These are phyloP conservation scores for Citrus hindsii DNA, from an alignment of 345 rosid genomes.

Conservation along the genomic window DNA sequence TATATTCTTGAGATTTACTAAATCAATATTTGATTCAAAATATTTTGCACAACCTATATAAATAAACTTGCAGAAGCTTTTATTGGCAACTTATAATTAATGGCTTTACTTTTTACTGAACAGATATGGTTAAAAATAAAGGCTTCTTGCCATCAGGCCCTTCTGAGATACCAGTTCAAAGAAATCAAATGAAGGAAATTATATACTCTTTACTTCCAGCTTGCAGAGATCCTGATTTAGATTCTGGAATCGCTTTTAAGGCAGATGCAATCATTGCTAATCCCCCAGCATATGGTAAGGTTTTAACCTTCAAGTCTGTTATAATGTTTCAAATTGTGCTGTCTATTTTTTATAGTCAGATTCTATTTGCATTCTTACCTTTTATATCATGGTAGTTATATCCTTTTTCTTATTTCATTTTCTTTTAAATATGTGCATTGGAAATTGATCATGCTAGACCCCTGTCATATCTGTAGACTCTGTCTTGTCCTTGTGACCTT, in stretches of 20 bases:
- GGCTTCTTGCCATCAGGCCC: constrained; percentile 98
- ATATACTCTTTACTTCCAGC: constrained; percentile 88
- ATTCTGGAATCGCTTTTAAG: constrained; percentile 75
- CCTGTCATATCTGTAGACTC: neutral
- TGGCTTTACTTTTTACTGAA: constrained; percentile 20
- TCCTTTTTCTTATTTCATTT: neutral
- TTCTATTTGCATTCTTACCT: neutral
- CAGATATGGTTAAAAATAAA: constrained; percentile 99
- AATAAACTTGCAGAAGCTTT: neutral
- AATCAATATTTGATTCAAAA: neutral
- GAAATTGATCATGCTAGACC: neutral
- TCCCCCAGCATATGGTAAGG: constrained; percentile 94
- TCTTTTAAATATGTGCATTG: neutral
- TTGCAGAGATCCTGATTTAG: constrained; percentile 88
- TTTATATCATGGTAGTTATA: too few relatives aligned
- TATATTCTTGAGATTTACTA: neutral
- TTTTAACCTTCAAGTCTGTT: constrained; percentile 11
- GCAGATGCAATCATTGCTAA: constrained; percentile 99
- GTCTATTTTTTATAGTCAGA: neutral
- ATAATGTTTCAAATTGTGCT: neutral
- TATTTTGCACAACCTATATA: neutral
- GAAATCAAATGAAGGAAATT: constrained; percentile 85
- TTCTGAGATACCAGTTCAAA: constrained; percentile 86
- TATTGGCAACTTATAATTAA: constrained; percentile 4
- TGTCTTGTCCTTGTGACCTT: neutral